Conservation (phyloP, 768 basidiomycete species). For the Lyophyllum decastes region DNA sequence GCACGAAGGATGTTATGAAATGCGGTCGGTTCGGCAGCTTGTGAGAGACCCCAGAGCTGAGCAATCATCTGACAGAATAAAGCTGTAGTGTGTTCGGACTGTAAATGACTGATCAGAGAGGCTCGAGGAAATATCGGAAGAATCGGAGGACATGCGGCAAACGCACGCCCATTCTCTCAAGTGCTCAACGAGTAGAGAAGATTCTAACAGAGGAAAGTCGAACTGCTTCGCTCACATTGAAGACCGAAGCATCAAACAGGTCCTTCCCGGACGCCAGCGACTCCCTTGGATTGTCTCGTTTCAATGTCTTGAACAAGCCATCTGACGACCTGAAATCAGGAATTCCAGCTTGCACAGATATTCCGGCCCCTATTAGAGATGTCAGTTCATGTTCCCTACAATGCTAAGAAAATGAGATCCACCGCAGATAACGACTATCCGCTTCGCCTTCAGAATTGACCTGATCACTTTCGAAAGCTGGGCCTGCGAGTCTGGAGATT, state of each 20-base stretch:
- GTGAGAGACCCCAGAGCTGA: conserved; percentile 71
- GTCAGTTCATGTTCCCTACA: background rate
- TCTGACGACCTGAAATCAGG: conserved; percentile 86
- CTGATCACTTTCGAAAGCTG: conserved; percentile 59
- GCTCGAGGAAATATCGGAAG: background rate
- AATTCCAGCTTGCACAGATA: conserved; percentile 85
- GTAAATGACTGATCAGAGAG: conserved; percentile 14
- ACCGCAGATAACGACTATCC: conserved; percentile 89
- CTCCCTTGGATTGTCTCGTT: conserved; percentile 76
- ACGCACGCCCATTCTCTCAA: background rate
- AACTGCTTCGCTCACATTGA: conserved; percentile 58
- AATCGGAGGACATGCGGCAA: background rate
- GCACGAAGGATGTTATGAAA: conserved; percentile 77
- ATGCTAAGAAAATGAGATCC: conserved; percentile 28
- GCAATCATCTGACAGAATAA: conserved; percentile 91
- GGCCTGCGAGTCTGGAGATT: conserved; percentile 41
- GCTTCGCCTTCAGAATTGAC: conserved; percentile 75
- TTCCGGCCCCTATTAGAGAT: conserved; percentile 69
- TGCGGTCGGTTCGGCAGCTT: conserved; percentile 72
- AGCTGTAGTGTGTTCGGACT: conserved; percentile 76
- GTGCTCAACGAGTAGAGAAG: background rate
- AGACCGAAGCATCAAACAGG: conserved; percentile 88
- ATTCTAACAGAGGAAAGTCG: background rate
- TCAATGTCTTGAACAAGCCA: conserved; percentile 78
- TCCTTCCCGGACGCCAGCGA: conserved; percentile 77